Evolutionary conservation across 352 stramenopile genomes (phyloP).

Genomic region (Phytophthora tubulina): DNA sequence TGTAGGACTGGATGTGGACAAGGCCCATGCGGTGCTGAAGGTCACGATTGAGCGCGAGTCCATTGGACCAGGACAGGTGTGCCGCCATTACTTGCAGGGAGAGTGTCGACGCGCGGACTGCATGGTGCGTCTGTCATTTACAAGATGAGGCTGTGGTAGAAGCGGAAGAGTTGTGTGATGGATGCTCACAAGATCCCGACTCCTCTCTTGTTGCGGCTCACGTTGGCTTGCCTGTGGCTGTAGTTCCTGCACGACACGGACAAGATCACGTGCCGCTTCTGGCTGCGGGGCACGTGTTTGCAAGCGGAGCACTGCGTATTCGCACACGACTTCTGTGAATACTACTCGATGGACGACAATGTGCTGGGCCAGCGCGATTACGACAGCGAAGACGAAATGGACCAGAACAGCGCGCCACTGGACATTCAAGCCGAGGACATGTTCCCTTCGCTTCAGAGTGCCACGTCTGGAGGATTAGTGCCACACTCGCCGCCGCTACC

Average conservation of each 20-base stretch:
- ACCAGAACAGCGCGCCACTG: slow-evolving; percentile 49
- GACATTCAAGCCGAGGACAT: slow-evolving; percentile 82
- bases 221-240: slow-evolving; percentile 33
- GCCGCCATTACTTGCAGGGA: slow-evolving; percentile 82
- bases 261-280: slow-evolving; percentile 87
- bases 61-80: slow-evolving; percentile 79
- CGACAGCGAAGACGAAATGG: slow-evolving; percentile 81
- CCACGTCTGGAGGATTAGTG: slow-evolving; percentile 19
- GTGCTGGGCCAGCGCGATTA: slow-evolving; percentile 61
- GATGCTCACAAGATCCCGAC: slow-evolving; percentile 31
- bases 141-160: slow-evolving; percentile 27
- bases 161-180: slow-evolving; percentile 17
- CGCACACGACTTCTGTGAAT: slow-evolving; percentile 83
- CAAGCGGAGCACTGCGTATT: slow-evolving; percentile 86
- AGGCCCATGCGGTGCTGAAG: slow-evolving; percentile 80
- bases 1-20: slow-evolving; percentile 78
- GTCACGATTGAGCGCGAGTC: slow-evolving; percentile 78
- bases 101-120: slow-evolving; percentile 87
- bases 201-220: slow-evolving; percentile 40
- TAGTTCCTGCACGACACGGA: slow-evolving; percentile 90
- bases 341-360: slow-evolving; percentile 68
- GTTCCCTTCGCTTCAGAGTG: slow-evolving; percentile 77
- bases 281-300: slow-evolving; percentile 82
- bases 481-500: slow-evolving; percentile 18
- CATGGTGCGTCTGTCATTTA: slow-evolving; percentile 69